These are phyloP conservation scores for Phytophthora melonis DNA, from an alignment of 352 stramenopile genomes.

Conservation along the genomic window DNA sequence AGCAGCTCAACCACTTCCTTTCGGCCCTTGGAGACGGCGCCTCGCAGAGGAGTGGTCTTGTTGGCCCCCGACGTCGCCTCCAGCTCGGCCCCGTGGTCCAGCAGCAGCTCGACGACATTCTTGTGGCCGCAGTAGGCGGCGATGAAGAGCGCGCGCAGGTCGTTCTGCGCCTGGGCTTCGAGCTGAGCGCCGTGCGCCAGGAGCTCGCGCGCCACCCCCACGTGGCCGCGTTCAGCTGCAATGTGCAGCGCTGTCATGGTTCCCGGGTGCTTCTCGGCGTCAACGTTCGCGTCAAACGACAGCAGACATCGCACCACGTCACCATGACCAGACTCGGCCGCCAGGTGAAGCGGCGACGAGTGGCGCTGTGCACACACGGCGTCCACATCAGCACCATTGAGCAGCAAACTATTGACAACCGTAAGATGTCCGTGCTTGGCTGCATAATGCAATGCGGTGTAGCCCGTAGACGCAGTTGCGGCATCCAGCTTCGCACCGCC, in stretches of 20 bases:
- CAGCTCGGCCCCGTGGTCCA: conserved; percentile 51
- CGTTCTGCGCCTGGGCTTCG: conserved; percentile 53
- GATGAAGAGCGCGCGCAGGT: conserved; percentile 58
- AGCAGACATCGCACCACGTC: conserved; percentile 63
- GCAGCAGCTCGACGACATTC: conserved; percentile 49
- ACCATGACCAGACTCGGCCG: conserved; percentile 56
- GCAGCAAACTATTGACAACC: conserved; percentile 63
- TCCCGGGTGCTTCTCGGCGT: conserved; percentile 49
- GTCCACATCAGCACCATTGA: conserved; percentile 62
- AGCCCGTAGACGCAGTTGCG: conserved; percentile 46
- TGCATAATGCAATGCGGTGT: conserved; percentile 63
- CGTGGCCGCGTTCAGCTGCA: conserved; percentile 58
- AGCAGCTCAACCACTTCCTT: conserved; percentile 50
- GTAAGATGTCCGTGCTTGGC: conserved; percentile 62
- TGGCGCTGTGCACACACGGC: conserved; percentile 46
- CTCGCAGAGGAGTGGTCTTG: conserved; percentile 55
- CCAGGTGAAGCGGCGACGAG: conserved; percentile 57
- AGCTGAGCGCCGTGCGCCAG: conserved; percentile 52
- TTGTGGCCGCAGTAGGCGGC: conserved; percentile 60
- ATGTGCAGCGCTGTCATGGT: conserved; percentile 69
- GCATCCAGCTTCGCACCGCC: conserved; percentile 53
- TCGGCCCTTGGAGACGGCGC: conserved; percentile 52
- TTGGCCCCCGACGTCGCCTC: conserved; percentile 55
- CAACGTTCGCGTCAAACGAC: conserved; percentile 58
- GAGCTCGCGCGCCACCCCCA: conserved; percentile 49